Evolutionary conservation across 2,329 filamentous ascomycete genomes (phyloP).

Genomic region (Mycosphaerella sp.): DNA sequence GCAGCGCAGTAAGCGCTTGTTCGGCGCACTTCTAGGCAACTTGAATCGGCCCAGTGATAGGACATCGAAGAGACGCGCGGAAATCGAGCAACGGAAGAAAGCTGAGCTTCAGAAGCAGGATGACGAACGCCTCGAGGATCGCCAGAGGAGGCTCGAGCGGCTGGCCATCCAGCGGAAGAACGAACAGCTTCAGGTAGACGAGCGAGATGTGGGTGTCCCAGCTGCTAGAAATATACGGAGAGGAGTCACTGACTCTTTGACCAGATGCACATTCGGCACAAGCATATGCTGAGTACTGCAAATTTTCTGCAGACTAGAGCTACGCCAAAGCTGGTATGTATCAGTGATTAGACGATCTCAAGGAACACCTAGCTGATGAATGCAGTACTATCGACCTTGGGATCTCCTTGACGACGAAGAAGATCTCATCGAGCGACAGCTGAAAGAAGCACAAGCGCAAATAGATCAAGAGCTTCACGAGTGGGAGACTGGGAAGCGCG

Average conservation of each 20-base stretch:
- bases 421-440: slow-evolving; percentile 63
- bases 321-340: slow-evolving; percentile 66
- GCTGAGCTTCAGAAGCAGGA: slow-evolving; percentile 59
- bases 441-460: slow-evolving; percentile 56
- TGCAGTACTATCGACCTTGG: slow-evolving; percentile 81
- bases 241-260: slow-evolving; percentile 46
- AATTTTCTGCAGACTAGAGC: slow-evolving; percentile 66
- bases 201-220: slow-evolving; percentile 56
- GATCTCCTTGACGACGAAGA: slow-evolving; percentile 64
- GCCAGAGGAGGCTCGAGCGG: slow-evolving; percentile 59
- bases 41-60: slow-evolving; percentile 45
- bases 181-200: slow-evolving; percentile 70
- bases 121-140: slow-evolving; percentile 62
- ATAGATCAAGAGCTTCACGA: slow-evolving; percentile 61
- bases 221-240: background rate
- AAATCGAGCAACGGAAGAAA: slow-evolving; percentile 76
- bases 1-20: slow-evolving; percentile 76
- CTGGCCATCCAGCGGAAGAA: slow-evolving; percentile 46
- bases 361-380: background rate
- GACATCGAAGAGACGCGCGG: slow-evolving; percentile 69
- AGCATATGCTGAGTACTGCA: slow-evolving; percentile 64
- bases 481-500: slow-evolving; percentile 45
- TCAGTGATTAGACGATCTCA: background rate
- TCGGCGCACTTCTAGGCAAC: slow-evolving; percentile 52
- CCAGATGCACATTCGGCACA: slow-evolving; percentile 65